Conservation (phyloP, 805 yeast species). For the Kurtzmaniella fragi region DNA sequence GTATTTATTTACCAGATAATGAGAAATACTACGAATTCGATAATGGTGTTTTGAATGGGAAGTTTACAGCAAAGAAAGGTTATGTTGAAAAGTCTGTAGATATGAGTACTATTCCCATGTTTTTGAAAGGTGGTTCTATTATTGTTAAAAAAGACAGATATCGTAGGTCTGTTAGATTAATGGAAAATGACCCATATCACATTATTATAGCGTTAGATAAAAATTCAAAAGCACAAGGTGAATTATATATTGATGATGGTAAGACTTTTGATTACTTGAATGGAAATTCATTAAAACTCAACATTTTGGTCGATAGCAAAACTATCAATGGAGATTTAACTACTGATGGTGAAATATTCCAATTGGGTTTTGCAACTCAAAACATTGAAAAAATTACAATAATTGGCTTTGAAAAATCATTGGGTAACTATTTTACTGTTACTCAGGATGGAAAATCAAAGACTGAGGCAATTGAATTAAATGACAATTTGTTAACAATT, state of each 20-base stretch:
- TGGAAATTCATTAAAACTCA: constrained; percentile 46
- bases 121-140: constrained; percentile 75
- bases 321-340: constrained; percentile 13
- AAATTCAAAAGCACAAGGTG: constrained; percentile 49
- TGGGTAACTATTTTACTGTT: constrained; percentile 19
- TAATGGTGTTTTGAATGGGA: constrained; percentile 30
- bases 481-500: constrained; percentile 21
- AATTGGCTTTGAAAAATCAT: constrained; percentile 27
- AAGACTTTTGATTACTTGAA: constrained; percentile 53
- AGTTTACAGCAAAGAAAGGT: constrained; percentile 6
- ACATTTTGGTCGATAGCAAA: constrained; percentile 35
- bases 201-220: constrained; percentile 54
- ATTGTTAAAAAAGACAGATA: constrained; percentile 63
- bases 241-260: constrained; percentile 81
- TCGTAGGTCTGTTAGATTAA: constrained; percentile 74
- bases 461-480: constrained; percentile 12
- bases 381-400: constrained; percentile 53
- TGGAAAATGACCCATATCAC: constrained; percentile 78
- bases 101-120: constrained; percentile 63
- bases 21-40: constrained; percentile 54
- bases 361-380: constrained; percentile 16
- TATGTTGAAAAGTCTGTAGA: constrained; percentile 35
- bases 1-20: constrained; percentile 49
- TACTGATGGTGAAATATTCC: constrained; percentile 5
- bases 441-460: constrained; percentile 34